Percentiles rank a stretch among this genome's conserved stretches.
phyloP scores from a whole-genome alignment of 2,329 filamentous ascomycete genomes.

The Exophiala xenobiotica region DNA sequence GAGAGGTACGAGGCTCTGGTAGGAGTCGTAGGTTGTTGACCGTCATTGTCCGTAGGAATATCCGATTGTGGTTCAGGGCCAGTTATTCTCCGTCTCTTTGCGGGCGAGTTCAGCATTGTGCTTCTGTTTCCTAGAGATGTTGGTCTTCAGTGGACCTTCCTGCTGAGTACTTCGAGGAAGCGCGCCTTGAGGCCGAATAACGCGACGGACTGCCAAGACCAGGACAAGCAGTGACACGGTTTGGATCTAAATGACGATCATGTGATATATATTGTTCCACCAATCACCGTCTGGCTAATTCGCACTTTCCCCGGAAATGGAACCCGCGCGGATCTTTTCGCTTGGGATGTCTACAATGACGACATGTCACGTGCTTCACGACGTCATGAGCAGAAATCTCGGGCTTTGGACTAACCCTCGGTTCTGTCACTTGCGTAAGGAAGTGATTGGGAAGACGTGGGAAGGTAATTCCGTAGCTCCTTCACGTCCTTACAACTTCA shows the following conservation, averaged over 20 bases:
- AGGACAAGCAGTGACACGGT: not conserved
- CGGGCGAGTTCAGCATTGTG: constrained; percentile 19
- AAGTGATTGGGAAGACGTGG: not conserved
- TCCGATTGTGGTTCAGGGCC: not conserved
- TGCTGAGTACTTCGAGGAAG: not conserved
- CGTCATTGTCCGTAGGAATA: not conserved
- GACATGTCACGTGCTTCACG: constrained; percentile 4
- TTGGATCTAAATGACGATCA: not conserved
- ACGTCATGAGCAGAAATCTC: constrained; percentile 13
- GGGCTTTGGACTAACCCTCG: not conserved
- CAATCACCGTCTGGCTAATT: not conserved
- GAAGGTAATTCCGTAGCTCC: constrained; percentile 1
- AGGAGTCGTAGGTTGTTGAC: constrained; percentile 21
- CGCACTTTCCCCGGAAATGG: not conserved
- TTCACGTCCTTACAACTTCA: not conserved
- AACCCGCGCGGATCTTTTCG: not conserved
- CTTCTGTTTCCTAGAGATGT: not conserved
- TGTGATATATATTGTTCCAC: not conserved
- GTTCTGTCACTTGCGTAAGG: not conserved
- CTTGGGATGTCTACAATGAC: constrained; percentile 9
- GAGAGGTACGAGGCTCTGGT: constrained; percentile 30
- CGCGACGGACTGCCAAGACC: constrained; percentile 1
- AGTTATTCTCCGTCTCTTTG: constrained; percentile 22
- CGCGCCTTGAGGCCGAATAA: not conserved
- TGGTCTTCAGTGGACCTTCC: not conserved